Conservation (phyloP, 805 yeast genomes). For the Maudiozyma serrabonitensis region DNA sequence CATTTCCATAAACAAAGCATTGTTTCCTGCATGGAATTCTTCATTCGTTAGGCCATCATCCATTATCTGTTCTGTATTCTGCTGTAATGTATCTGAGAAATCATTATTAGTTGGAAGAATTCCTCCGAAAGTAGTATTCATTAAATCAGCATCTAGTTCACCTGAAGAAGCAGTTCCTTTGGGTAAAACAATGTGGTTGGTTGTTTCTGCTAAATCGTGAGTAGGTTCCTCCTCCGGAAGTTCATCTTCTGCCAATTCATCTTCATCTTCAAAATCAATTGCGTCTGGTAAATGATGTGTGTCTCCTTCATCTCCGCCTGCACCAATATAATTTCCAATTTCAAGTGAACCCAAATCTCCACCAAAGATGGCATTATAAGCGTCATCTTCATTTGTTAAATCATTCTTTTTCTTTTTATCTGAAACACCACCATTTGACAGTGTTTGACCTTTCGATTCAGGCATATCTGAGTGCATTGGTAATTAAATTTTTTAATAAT, state of each 20-base stretch:
- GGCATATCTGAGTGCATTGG: neutral
- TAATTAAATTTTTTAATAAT: too few species aligned
- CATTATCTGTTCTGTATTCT: slow-evolving; percentile 3
- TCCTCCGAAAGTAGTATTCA: slow-evolving; percentile 2
- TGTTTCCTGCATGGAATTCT: slow-evolving; percentile 19
- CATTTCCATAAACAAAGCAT: slow-evolving; percentile 27
- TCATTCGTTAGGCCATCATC: slow-evolving; percentile 6
- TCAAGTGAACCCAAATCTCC: slow-evolving; percentile 31
- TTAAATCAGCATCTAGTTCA: neutral
- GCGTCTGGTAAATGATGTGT: slow-evolving; percentile 84
- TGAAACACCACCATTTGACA: neutral
- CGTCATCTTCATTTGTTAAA: slow-evolving; percentile 32
- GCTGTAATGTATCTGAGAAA: slow-evolving; percentile 4
- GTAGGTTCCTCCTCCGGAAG: slow-evolving; percentile 20
- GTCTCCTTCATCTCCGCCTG: slow-evolving; percentile 33
- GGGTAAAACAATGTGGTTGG: neutral
- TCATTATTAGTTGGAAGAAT: neutral
- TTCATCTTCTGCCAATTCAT: slow-evolving; percentile 82
- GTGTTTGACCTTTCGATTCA: neutral
- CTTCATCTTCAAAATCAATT: slow-evolving; percentile 87
- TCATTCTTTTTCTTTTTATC: slow-evolving; percentile 7
- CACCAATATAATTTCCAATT: slow-evolving; percentile 23
- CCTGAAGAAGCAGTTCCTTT: neutral
- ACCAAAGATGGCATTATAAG: slow-evolving; percentile 30
- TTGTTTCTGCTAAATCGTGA: neutral